Evolutionary conservation across 345 rosid genomes (phyloP).

Genomic region (Rhodamnia argentea): DNA sequence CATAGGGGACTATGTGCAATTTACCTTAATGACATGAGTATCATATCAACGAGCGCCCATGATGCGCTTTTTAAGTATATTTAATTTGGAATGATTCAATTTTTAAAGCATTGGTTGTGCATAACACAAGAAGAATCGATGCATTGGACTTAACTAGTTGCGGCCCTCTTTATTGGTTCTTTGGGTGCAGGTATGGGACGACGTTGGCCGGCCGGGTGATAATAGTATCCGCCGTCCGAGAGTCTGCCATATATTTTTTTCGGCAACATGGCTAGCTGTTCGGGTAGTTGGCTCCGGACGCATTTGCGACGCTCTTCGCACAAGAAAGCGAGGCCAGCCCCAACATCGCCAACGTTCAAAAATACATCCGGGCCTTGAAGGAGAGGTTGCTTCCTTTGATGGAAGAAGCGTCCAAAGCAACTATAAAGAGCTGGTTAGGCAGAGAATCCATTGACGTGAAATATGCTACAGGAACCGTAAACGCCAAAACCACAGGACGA

Average conservation of each 20-base stretch:
- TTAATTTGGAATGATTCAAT: not conserved
- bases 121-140: not conserved
- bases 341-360: not conserved
- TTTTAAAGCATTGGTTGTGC: not conserved
- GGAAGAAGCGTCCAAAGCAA: not conserved
- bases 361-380: slow-evolving; percentile 7
- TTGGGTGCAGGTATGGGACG: slow-evolving; percentile 4
- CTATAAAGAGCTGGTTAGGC: slow-evolving; percentile 3
- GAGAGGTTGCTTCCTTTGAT: slow-evolving; percentile 5
- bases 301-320: slow-evolving; percentile 9
- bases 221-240: slow-evolving; percentile 12
- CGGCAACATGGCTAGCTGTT: slow-evolving; percentile 3
- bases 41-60: not conserved
- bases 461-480: not conserved
- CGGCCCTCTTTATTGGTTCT: not conserved
- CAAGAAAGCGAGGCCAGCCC: not conserved
- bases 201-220: slow-evolving; percentile 8
- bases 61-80: not conserved
- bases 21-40: not conserved
- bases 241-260: slow-evolving; percentile 5
- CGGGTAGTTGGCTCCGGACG: slow-evolving; percentile 7
- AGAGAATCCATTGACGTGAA: not conserved
- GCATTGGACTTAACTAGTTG: not conserved
- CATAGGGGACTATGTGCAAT: not conserved
- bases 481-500: not conserved